A percentile compares a stretch with the other conserved stretches of the same genome.
These are phyloP conservation scores for Tetracentron sinense DNA, from an alignment of 164 flowering plant species.

Conservation along the genomic window DNA sequence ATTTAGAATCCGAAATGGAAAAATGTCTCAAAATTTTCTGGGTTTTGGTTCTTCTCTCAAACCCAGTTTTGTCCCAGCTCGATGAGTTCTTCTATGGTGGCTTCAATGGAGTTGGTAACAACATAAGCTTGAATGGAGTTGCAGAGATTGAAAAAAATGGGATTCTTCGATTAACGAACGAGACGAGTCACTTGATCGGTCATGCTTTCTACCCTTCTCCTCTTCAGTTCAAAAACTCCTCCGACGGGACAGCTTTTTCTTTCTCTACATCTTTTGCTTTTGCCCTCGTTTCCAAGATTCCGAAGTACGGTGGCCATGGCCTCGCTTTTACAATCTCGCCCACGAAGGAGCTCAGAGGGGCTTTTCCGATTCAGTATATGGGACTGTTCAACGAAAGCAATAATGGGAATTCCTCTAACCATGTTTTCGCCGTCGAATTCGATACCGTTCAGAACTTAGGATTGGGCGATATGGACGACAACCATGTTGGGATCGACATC, in stretches of 20 bases:
- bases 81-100: constrained; percentile 39
- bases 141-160: constrained; percentile 38
- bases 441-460: constrained; percentile 64
- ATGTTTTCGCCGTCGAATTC: constrained; percentile 61
- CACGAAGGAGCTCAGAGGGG: constrained; percentile 20
- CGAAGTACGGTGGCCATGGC: constrained; percentile 57
- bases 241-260: constrained; percentile 30
- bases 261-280: constrained; percentile 56
- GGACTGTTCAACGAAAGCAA: constrained; percentile 47
- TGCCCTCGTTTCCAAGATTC: constrained; percentile 42
- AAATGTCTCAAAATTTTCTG: background rate
- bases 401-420: constrained; percentile 37
- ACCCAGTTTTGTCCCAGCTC: constrained; percentile 25
- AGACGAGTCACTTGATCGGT: constrained; percentile 25
- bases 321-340: constrained; percentile 52
- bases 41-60: constrained; percentile 10
- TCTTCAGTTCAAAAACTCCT: constrained; percentile 35
- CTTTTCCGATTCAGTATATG: constrained; percentile 52
- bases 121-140: constrained; percentile 34
- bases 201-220: constrained; percentile 45
- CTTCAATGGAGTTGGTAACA: constrained; percentile 23
- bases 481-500: constrained; percentile 59
- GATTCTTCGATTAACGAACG: constrained; percentile 37
- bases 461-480: constrained; percentile 48
- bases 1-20: no score